These are phyloP conservation scores for Prunus mira DNA, from an alignment of 306 rosid species.

Conservation along the genomic window DNA sequence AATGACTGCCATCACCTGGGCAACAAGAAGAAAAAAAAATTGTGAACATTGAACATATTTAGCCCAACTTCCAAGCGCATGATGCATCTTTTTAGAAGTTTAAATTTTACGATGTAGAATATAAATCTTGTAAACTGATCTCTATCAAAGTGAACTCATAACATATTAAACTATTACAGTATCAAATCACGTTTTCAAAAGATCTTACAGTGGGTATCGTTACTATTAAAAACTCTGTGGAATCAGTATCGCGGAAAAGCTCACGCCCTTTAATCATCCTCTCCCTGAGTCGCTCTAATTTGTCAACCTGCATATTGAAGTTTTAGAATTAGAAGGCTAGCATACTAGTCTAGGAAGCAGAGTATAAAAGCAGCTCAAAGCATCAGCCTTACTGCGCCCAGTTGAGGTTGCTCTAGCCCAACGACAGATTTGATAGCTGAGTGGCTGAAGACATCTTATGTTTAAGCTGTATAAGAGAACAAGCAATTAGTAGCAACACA, in stretches of 20 bases:
- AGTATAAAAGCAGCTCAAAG: conserved; percentile 16
- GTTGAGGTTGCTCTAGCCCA: conserved; percentile 57
- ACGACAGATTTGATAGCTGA: conserved; percentile 92
- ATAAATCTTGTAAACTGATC: neutral
- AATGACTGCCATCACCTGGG: conserved; percentile 90
- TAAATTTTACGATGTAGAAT: neutral
- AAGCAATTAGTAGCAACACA: neutral
- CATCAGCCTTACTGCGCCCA: conserved; percentile 60
- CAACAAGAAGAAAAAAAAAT: conserved; percentile 13
- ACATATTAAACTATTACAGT: neutral
- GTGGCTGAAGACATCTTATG: conserved; percentile 90
- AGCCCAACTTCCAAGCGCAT: conserved; percentile 7
- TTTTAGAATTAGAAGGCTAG: conserved; percentile 18
- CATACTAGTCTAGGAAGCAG: conserved; percentile 9
- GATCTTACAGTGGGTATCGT: conserved; percentile 85
- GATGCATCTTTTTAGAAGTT: neutral
- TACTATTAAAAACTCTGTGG: conserved; percentile 54
- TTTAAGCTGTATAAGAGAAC: conserved; percentile 46
- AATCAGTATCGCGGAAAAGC: conserved; percentile 56
- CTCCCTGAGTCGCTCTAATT: conserved; percentile 79
- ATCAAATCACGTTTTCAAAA: neutral
- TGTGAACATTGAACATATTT: neutral
- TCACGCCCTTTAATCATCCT: conserved; percentile 97
- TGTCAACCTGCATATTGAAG: conserved; percentile 57
- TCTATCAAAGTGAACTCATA: conserved; percentile 1